Evolutionary conservation across 2,329 filamentous ascomycete species (phyloP), one percentile per base, ranked within the genome.

Genomic region (Penicillium sp.): DNA sequence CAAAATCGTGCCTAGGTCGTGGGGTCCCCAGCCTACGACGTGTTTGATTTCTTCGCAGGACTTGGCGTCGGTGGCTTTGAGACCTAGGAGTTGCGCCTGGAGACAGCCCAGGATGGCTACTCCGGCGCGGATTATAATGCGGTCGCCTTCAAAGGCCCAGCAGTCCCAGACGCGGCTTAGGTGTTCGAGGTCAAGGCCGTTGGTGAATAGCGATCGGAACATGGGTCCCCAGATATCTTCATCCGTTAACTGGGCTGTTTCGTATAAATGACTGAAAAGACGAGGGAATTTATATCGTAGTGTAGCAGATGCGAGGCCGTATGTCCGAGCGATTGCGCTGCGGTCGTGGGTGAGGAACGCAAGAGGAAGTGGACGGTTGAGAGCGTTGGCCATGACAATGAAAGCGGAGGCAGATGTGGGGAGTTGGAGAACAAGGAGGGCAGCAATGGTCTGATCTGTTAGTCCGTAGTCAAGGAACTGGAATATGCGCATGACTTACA

Each of bases 71-170:
- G 69, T 63, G 20, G 65, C 66, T 45, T 45, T 40, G 50, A 78
- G 69, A 4, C 69, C 68, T 50, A 76, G 71, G 0, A 79, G 57
- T 57, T 77, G 76, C 2, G 69, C 51, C 60, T 78, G 74, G 12
- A 78, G 66, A 56, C 71, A 70, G 21, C 76, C 75, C 5, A 79
- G 63, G 26, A 75, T 60, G 2, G 75, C 76, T 35, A 78, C 73
- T 2, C 74, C 76, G 2, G 76, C 68, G 26, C 73, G 74, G 49
- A 78, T 74, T 58, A 78, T 68, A 46, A 76, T 72, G 21, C 74
- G 71, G 59, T 86, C 83, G 28, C 82, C 82, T 66, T 86, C 83
- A 56, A 86, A 82, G 1, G 81, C 78, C 68, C 81, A 84, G 52
- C 84, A 79, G 63, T 86, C 83, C 82, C 83, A 85, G 20, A 86